phyloP scores from a whole-genome alignment of 1,284 basidiomycete genomes.

The Xerocomus minutiporus region DNA sequence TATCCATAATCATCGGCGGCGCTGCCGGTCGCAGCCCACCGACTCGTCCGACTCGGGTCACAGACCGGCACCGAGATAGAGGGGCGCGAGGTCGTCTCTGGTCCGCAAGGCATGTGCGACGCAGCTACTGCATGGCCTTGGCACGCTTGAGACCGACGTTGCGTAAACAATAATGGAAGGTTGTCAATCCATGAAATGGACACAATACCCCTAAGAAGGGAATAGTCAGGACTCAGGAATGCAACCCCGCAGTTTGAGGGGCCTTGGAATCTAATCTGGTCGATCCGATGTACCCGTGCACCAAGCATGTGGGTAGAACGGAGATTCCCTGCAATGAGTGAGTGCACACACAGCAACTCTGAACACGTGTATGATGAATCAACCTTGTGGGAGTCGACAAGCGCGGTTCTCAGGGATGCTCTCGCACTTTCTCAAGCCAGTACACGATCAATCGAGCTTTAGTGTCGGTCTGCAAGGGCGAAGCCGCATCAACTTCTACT shows the following conservation, averaged over 20 bases:
- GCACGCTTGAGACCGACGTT: constrained; percentile 14
- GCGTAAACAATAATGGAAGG: constrained; percentile 19
- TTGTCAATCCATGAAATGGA: constrained; percentile 17
- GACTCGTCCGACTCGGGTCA: constrained; percentile 10
- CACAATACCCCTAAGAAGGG: constrained; percentile 7
- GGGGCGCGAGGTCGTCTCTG: neutral
- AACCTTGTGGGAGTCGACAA: constrained; percentile 20
- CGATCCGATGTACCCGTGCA: constrained; percentile 25
- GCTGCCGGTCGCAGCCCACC: constrained; percentile 16
- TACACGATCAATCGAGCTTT: neutral
- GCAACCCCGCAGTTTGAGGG: constrained; percentile 32
- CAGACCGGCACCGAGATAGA: constrained; percentile 27
- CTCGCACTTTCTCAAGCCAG: constrained; percentile 14
- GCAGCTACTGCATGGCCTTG: constrained; percentile 5
- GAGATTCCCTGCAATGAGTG: constrained; percentile 22
- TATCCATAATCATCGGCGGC: constrained; percentile 4
- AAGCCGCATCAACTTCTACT: constrained; percentile 10
- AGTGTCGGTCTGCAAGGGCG: neutral
- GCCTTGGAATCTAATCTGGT: constrained; percentile 6
- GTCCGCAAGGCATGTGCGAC: constrained; percentile 4
- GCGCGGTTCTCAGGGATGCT: constrained; percentile 11
- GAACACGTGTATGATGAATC: constrained; percentile 23
- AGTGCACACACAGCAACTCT: constrained; percentile 10
- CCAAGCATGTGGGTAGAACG: constrained; percentile 17
- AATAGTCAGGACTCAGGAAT: constrained; percentile 10